Base-by-base conservation (phyloP, 2,329 filamentous ascomycete genomes). In the Aspergillus ibericus region DNA sequence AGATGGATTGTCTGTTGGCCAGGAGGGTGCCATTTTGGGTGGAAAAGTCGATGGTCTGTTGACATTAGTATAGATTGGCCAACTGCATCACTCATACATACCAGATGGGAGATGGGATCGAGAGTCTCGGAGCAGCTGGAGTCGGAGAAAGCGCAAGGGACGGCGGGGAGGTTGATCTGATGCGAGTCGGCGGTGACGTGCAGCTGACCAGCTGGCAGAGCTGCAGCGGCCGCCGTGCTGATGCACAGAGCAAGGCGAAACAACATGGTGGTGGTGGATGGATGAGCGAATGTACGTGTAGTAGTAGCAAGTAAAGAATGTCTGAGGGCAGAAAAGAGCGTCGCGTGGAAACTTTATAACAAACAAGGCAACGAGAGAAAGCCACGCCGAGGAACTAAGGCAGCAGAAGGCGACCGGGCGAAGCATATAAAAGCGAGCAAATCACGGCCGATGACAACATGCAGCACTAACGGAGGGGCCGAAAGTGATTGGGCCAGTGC, bases 1-100 rank as follows among this genome's bases (percentile, higher is more conserved):
- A 73, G 50, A 74, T 57, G 20, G 59, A 51, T 16, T 72, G 58
- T 12, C 66, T 38, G 58, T 74, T 74, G 58, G 69, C 71, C 32
- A 63, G 66, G 4, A 74, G 65, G 6, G 56, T 63, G 42, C 63
- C 67, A 56, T 73, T 64, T 27, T 65, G 36, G 5, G 71, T 64
- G n/a, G 68, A 60, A 55, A 72, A 69, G 46, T 65, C 62, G 6
- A 74, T 42, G 1, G 68, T 65, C 71, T 73, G n/a, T 38, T 8
- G 2, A 3, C 1, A 40, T 64, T 56, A 64, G 53, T 53, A 25
- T 49, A 20, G 5, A 7, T 40, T 18, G 13, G 38, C n/a, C 1
- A 6, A 20, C n/a, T 36, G 12, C 9, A 2, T 9, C 13, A 2
- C 4, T 1, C 2, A 4, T 18, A 12, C 54, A 6, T 44, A 68